A percentile compares a stretch with the other conserved stretches of the same genome.
Evolutionary conservation across 345 rosid genomes (phyloP).

Genomic region (Boechera retrofracta): DNA sequence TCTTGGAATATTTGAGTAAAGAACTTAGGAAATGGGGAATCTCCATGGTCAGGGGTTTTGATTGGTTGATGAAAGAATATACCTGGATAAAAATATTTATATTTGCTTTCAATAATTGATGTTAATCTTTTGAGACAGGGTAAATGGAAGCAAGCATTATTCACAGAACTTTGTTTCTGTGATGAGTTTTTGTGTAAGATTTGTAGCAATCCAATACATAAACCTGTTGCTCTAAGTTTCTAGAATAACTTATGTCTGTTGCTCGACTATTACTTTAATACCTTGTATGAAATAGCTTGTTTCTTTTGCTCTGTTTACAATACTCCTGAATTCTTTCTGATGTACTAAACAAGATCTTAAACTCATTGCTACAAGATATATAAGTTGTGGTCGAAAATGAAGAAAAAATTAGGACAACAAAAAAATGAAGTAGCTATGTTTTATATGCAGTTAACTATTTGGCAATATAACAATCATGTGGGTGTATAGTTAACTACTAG

Average conservation of each 20-base stretch:
- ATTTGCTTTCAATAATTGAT: conserved; percentile 18
- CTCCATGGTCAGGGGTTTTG: conserved; percentile 30
- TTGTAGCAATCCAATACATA: conserved; percentile 1
- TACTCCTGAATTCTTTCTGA: not conserved
- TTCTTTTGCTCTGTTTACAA: not conserved
- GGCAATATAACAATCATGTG: not conserved
- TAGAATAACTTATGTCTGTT: not conserved
- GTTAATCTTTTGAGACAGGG: conserved; percentile 4
- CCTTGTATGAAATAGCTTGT: not conserved
- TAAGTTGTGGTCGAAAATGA: not conserved
- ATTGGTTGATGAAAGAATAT: conserved; percentile 35
- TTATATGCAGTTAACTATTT: not conserved
- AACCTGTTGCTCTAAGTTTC: conserved; percentile 13
- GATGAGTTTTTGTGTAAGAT: not conserved
- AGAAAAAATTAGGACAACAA: not conserved
- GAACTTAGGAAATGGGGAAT: conserved; percentile 36
- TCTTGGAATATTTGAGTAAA: conserved; percentile 33
- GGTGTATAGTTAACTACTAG: not conserved
- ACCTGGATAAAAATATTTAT: conserved; percentile 18
- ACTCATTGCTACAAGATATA: not conserved
- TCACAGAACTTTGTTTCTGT: not conserved
- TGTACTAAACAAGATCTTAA: not conserved
- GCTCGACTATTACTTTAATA: not conserved
- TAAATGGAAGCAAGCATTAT: conserved; percentile 8
- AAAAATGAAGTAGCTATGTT: not conserved